Percentiles rank a stretch among this genome's conserved stretches.
These are phyloP conservation scores for Ophiostoma triangulosporum DNA, from an alignment of 2,329 filamentous ascomycete species.

Conservation along the genomic window DNA sequence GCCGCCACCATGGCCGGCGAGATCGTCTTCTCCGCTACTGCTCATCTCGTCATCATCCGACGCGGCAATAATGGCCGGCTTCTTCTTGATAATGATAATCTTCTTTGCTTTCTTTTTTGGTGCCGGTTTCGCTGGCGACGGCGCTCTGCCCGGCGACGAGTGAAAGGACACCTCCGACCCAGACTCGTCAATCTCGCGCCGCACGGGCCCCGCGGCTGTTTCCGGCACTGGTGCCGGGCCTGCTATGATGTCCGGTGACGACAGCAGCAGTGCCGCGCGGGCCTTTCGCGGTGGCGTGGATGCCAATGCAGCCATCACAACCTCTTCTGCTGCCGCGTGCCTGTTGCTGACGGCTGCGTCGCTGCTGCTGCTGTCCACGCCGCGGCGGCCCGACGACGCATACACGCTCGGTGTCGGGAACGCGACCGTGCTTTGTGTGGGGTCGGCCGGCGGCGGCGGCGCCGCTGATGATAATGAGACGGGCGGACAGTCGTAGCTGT, in stretches of 20 bases:
- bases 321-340: not conserved
- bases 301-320: not conserved
- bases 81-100: slow-evolving; percentile 2
- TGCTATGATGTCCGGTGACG: not conserved
- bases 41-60: slow-evolving; percentile 1
- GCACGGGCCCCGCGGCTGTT: not conserved
- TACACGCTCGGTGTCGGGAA: slow-evolving; percentile 24
- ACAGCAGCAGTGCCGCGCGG: not conserved
- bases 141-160: not conserved
- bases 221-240: not conserved
- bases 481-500: not conserved
- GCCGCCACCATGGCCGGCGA: not conserved
- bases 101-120: slow-evolving; percentile 17
- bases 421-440: slow-evolving; percentile 20
- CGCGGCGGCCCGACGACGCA: slow-evolving; percentile 13
- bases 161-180: not conserved
- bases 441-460: slow-evolving; percentile 18
- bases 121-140: not conserved
- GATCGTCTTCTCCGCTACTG: not conserved
- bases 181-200: not conserved
- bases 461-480: not conserved
- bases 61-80: not conserved
- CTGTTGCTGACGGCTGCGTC: not conserved
- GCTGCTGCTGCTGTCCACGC: not conserved
- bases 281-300: not conserved